Evolutionary conservation across 768 basidiomycete genomes (phyloP).

Genomic region (Tylopilus sp.): DNA sequence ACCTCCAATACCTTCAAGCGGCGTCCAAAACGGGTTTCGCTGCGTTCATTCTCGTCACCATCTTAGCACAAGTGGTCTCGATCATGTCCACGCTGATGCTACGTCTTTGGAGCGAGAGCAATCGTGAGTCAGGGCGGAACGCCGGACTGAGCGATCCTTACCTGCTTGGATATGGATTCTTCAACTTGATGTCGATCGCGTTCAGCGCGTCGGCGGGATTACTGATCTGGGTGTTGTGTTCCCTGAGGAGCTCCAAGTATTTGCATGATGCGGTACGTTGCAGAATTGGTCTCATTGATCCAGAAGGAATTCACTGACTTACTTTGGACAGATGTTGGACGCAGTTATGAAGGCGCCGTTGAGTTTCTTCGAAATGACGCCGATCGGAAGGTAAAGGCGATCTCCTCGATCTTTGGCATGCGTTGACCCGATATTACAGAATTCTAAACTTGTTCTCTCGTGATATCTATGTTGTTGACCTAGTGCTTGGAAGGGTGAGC

Average conservation of each 20-base stretch:
- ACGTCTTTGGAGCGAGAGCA: slow-evolving; percentile 82
- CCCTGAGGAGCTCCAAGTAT: slow-evolving; percentile 65
- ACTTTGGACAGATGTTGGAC: slow-evolving; percentile 59
- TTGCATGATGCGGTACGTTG: slow-evolving; percentile 71
- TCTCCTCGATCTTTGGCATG: neutral
- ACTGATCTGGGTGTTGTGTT: slow-evolving; percentile 74
- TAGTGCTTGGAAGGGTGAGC: slow-evolving; percentile 64
- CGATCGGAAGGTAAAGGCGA: slow-evolving; percentile 64
- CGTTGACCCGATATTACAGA: slow-evolving; percentile 32
- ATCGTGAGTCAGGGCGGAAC: slow-evolving; percentile 56
- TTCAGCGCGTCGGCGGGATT: slow-evolving; percentile 55
- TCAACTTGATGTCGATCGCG: slow-evolving; percentile 56
- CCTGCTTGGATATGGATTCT: slow-evolving; percentile 63
- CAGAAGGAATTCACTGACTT: neutral
- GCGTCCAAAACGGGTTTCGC: slow-evolving; percentile 72
- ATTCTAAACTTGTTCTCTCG: slow-evolving; percentile 90
- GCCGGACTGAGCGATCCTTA: slow-evolving; percentile 52
- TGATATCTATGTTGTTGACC: slow-evolving; percentile 84
- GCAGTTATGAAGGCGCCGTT: slow-evolving; percentile 81
- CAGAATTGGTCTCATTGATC: neutral
- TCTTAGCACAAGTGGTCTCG: slow-evolving; percentile 54
- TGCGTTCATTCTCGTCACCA: slow-evolving; percentile 56
- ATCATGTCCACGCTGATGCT: slow-evolving; percentile 64
- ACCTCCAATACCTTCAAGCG: slow-evolving; percentile 72
- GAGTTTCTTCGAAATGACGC: slow-evolving; percentile 88